Conservation (phyloP, 23 red algal genomes). For the Gracilaria caudata region DNA sequence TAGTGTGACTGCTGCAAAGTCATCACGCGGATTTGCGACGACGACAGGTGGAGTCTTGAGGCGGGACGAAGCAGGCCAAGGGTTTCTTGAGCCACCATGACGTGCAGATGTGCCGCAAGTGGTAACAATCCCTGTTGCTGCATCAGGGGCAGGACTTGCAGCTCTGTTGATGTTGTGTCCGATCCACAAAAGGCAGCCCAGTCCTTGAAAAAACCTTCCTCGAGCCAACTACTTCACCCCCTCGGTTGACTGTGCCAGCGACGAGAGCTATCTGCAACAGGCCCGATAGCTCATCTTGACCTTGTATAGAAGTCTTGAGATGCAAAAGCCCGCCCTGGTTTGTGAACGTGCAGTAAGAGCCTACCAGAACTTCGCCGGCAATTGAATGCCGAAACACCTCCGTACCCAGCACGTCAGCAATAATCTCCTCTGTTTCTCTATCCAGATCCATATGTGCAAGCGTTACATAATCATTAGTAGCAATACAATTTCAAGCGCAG, state of each 20-base stretch:
- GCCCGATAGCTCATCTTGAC: conserved; percentile 90
- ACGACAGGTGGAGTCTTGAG: not conserved
- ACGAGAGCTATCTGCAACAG: conserved; percentile 94
- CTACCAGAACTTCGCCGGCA: conserved; percentile 94
- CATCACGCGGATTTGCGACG: not conserved
- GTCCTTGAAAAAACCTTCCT: conserved; percentile 94
- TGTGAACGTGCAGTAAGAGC: conserved; percentile 92
- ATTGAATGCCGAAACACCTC: conserved; percentile 94
- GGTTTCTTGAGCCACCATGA: not conserved
- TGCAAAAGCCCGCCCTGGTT: conserved; percentile 98
- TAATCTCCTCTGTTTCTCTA: conserved; percentile 89
- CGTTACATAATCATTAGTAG: conserved; percentile 94
- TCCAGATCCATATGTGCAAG: conserved; percentile 90
- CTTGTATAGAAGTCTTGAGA: conserved; percentile 85
- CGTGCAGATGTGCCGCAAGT: not conserved
- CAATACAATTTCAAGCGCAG: conserved; percentile 94
- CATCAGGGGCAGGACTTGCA: conserved; percentile 41
- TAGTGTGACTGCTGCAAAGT: not conserved
- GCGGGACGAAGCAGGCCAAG: not conserved
- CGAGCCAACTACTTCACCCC: conserved; percentile 90
- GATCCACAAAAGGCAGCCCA: conserved; percentile 95
- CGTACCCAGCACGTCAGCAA: conserved; percentile 91
- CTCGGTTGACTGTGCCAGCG: conserved; percentile 92
- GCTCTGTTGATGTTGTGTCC: conserved; percentile 88
- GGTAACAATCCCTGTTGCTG: not conserved